These are phyloP conservation scores for Sphagnum contortum DNA, from an alignment of 225 moss, liverwort and hornwort genomes.

Conservation along the genomic window DNA sequence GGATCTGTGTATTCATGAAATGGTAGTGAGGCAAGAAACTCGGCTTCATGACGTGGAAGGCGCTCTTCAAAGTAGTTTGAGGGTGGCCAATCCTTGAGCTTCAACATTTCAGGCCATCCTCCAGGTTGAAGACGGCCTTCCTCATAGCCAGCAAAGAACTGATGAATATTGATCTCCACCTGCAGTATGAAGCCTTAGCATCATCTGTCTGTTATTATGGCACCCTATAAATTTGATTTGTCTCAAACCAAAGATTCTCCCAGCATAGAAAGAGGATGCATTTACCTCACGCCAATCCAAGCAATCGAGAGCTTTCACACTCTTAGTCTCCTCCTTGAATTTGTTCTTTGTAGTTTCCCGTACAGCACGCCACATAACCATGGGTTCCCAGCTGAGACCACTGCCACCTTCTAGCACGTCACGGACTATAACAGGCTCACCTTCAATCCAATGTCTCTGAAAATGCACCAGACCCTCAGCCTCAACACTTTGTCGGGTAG, in stretches of 20 bases:
- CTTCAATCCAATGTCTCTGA: conserved; percentile 56
- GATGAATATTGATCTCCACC: conserved; percentile 36
- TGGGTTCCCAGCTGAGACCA: conserved; percentile 69
- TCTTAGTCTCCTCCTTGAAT: conserved; percentile 37
- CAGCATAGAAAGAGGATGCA: no score
- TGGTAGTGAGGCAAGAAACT: conserved; percentile 46
- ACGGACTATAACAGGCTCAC: conserved; percentile 57
- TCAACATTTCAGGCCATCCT: conserved; percentile 43
- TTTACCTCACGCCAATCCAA: conserved; percentile 44
- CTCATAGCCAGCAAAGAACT: conserved; percentile 52
- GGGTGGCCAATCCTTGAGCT: conserved; percentile 69
- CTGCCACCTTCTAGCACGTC: conserved; percentile 39
- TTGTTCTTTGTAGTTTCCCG: conserved; percentile 44
- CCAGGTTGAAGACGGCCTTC: conserved; percentile 18
- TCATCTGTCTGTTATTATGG: neutral
- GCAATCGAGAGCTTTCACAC: conserved; percentile 47
- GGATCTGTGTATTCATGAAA: conserved; percentile 62
- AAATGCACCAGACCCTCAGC: conserved; percentile 39
- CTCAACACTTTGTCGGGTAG: conserved; percentile 25
- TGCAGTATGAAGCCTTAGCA: conserved; percentile 11
- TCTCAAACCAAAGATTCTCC: neutral
- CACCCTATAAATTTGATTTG: neutral
- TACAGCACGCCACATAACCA: conserved; percentile 63
- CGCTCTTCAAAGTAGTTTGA: conserved; percentile 50
- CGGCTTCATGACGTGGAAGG: conserved; percentile 56